phyloP scores from a whole-genome alignment of 768 basidiomycete species.

The Termitomyces titanicus region DNA sequence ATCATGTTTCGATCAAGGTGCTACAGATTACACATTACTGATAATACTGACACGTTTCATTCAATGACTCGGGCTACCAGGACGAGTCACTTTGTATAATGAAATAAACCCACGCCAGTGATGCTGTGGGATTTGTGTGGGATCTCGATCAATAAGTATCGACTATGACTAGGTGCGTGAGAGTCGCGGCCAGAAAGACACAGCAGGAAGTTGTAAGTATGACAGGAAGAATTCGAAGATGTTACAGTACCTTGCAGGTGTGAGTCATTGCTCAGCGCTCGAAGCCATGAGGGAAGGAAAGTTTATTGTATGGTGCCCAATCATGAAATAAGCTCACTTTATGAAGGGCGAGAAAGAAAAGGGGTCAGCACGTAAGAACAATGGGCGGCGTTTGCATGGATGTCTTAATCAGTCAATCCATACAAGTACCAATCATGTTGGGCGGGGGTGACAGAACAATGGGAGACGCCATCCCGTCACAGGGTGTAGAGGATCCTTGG shows the following conservation, averaged over 20 bases:
- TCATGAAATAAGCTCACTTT: background rate
- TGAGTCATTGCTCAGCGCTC: background rate
- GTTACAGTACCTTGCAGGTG: too few relatives aligned
- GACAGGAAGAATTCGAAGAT: too few relatives aligned
- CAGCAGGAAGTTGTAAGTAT: background rate
- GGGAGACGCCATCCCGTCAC: conserved; percentile 7
- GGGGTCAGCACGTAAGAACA: background rate
- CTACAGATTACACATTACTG: background rate
- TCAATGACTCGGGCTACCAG: background rate
- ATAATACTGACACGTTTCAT: background rate
- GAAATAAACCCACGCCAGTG: background rate
- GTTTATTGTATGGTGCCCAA: too few relatives aligned
- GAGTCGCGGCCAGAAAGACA: background rate
- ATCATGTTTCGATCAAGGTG: background rate
- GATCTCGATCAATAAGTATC: too few relatives aligned
- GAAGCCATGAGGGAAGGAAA: background rate
- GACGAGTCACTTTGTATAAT: background rate
- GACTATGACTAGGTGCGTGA: background rate
- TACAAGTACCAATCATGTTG: background rate
- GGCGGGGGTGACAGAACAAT: conserved; percentile 16
- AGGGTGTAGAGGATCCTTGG: background rate
- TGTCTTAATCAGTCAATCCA: conserved; percentile 1
- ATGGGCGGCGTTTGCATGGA: background rate
- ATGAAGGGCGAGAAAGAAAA: background rate
- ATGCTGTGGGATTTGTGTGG: background rate